Evolutionary conservation across 352 stramenopile genomes (phyloP), one percentile per base, ranked within the genome.

Genomic region (Aphanomyces invadans): DNA sequence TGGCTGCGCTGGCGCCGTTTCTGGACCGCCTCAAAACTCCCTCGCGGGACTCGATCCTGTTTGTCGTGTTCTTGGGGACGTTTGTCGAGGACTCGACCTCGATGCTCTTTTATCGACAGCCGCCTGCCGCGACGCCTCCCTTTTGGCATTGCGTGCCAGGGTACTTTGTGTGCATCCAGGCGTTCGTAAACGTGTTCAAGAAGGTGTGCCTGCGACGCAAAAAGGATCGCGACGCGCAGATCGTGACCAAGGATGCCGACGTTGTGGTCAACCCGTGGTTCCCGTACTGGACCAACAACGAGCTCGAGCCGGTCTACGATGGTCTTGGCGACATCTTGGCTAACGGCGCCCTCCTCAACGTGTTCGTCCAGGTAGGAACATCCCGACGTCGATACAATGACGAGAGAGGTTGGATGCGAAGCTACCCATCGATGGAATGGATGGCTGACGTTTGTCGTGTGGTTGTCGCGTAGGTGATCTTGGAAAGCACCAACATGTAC

Each of bases 401-500:
- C 36, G n/a, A 4, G 9, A 56, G 29, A 17, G 9, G 9, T 59
- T 4, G 17, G 12, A n/a, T n/a, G n/a, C n/a, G n/a, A n/a, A n/a
- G n/a, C n/a, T n/a, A n/a, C n/a, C n/a, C n/a, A n/a, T n/a, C n/a
- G n/a, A n/a, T n/a, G n/a, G n/a, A 42, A 42, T 42, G 7, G 36
- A 42, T 42, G 36, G 38, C 39, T 49, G 36, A 61, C 31, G 7
- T 2, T 55, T 62, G 42, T 45, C 17, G 38, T 17, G 9, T 17
- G 17, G 9, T 17, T 45, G 9, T 9, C 9, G 38, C 4, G 29
- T 56, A 65, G 62, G 77, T 90, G 28, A 81, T 91, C 26, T 64
- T 94, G 26, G 83, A 94, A 71, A 75, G 81, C 49, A 94, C 83
- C 23, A 94, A 94, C 51, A 88, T 94, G 46, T 73, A 87, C 33